Evolutionary conservation across 2,329 filamentous ascomycete species (phyloP).

Genomic region (Bisporella sp.): DNA sequence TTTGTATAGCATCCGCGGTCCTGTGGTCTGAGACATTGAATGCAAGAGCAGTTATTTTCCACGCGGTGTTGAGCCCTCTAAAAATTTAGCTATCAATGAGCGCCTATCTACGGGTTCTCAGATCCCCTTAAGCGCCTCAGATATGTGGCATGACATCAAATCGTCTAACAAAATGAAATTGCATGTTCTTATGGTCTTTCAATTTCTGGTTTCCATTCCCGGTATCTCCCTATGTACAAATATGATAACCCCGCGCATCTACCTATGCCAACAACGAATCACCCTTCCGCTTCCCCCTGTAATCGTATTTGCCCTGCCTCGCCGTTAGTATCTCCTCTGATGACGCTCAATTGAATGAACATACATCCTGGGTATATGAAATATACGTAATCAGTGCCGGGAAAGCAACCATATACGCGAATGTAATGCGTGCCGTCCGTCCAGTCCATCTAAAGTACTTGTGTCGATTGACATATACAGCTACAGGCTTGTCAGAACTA

Average conservation of each 20-base stretch:
- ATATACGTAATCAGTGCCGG: conserved; percentile 64
- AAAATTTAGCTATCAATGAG: too few relatives aligned
- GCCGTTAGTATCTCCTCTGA: conserved; percentile 2
- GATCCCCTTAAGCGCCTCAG: too few relatives aligned
- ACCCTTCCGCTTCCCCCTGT: conserved; percentile 82
- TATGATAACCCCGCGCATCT: too few relatives aligned
- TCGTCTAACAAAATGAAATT: too few relatives aligned
- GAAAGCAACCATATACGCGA: conserved; percentile 69
- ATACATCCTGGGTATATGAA: conserved; percentile 79
- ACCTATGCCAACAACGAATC: conserved; percentile 52
- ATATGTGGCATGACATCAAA: too few relatives aligned
- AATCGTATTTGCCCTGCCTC: conserved; percentile 72
- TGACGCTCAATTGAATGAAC: conserved; percentile 30
- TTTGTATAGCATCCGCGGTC: too few relatives aligned
- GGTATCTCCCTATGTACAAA: conserved; percentile 15
- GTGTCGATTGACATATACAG: conserved; percentile 77
- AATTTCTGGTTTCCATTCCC: too few relatives aligned
- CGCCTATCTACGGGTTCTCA: too few relatives aligned
- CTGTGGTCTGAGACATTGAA: too few relatives aligned
- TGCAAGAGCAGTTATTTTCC: too few relatives aligned
- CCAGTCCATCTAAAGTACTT: conserved; percentile 94
- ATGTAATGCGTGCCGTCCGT: conserved; percentile 70
- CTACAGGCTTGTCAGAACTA: conserved; percentile 36
- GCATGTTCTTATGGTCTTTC: too few relatives aligned
- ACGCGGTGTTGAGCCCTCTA: too few relatives aligned